Conservation (phyloP, 192 early-diverging fungal genomes). For the Podila epigama region DNA sequence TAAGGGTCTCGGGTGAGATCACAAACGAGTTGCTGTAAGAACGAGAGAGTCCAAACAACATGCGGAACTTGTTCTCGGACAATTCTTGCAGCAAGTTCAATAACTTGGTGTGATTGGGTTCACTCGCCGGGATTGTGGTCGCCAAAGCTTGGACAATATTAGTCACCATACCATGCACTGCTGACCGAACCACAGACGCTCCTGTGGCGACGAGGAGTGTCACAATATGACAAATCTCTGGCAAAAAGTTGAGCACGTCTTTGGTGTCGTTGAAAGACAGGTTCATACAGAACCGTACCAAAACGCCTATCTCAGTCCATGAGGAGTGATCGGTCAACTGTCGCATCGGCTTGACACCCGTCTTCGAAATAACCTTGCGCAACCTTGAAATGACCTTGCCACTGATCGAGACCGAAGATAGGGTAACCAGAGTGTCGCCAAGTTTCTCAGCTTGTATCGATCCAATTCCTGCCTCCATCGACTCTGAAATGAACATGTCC, state of each 20-base stretch:
- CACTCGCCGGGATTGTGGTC: slow-evolving; percentile 65
- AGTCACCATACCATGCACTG: slow-evolving; percentile 94
- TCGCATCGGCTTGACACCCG: slow-evolving; percentile 74
- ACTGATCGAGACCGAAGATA: slow-evolving; percentile 80
- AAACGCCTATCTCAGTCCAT: slow-evolving; percentile 93
- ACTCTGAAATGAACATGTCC: slow-evolving; percentile 80
- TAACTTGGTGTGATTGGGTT: slow-evolving; percentile 63
- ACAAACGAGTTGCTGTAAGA: slow-evolving; percentile 74
- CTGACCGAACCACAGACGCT: slow-evolving; percentile 80
- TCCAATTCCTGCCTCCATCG: slow-evolving; percentile 80
- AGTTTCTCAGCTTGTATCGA: slow-evolving; percentile 83
- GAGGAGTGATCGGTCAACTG: slow-evolving; percentile 82
- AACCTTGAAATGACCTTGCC: slow-evolving; percentile 84
- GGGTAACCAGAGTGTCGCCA: slow-evolving; percentile 85
- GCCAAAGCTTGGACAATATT: slow-evolving; percentile 89
- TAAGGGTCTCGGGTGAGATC: slow-evolving; percentile 61
- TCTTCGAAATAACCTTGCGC: slow-evolving; percentile 83
- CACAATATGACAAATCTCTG: slow-evolving; percentile 88
- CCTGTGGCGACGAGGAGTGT: slow-evolving; percentile 88
- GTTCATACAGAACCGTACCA: slow-evolving; percentile 89
- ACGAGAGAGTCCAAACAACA: slow-evolving; percentile 80
- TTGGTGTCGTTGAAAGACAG: slow-evolving; percentile 86
- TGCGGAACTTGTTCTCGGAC: slow-evolving; percentile 80
- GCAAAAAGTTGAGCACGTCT: slow-evolving; percentile 77
- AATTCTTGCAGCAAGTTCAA: slow-evolving; percentile 74